Conservation (phyloP, 176 grass and related monocot species). For the Tuctoria greenei region DNA sequence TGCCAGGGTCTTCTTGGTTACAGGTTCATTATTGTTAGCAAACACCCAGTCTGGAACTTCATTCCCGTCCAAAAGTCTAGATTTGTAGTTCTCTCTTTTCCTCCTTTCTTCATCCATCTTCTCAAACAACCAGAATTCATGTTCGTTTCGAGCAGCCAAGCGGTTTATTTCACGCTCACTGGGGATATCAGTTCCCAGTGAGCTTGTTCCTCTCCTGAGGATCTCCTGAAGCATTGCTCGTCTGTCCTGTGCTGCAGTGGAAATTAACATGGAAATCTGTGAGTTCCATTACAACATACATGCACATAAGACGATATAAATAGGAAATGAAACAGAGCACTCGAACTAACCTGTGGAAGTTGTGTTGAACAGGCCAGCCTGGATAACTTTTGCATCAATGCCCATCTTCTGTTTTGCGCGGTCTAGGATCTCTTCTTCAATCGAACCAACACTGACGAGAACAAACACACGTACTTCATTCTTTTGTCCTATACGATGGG, state of each 20-base stretch:
- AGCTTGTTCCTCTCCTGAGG: slow-evolving; percentile 87
- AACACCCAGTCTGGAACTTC: slow-evolving; percentile 97
- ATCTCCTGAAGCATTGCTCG: slow-evolving; percentile 92
- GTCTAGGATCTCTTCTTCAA: slow-evolving; percentile 98
- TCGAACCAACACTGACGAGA: slow-evolving; percentile 97
- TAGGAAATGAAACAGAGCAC: slow-evolving; percentile 9
- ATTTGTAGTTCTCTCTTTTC: slow-evolving; percentile 76
- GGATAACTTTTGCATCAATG: slow-evolving; percentile 98
- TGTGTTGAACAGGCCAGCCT: slow-evolving; percentile 94
- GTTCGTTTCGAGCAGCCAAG: slow-evolving; percentile 79
- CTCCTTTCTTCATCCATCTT: slow-evolving; percentile 99
- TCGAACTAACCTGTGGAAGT: slow-evolving; percentile 80
- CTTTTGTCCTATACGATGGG: slow-evolving; percentile 97
- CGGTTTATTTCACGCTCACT: slow-evolving; percentile 97
- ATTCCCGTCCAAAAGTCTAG: slow-evolving; percentile 82
- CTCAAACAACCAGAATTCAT: slow-evolving; percentile 97
- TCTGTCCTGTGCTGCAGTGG: slow-evolving; percentile 77
- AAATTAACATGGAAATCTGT: slow-evolving; percentile 34
- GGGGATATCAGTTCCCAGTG: slow-evolving; percentile 90
- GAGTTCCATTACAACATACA: slow-evolving; percentile 1
- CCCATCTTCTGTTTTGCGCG: slow-evolving; percentile 99
- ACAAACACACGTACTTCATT: slow-evolving; percentile 99
- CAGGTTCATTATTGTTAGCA: slow-evolving; percentile 38
- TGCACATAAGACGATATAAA: not conserved
- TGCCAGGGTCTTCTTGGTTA: slow-evolving; percentile 34